Conservation (phyloP, 345 rosid genomes). For the Nephelium lappaceum region DNA sequence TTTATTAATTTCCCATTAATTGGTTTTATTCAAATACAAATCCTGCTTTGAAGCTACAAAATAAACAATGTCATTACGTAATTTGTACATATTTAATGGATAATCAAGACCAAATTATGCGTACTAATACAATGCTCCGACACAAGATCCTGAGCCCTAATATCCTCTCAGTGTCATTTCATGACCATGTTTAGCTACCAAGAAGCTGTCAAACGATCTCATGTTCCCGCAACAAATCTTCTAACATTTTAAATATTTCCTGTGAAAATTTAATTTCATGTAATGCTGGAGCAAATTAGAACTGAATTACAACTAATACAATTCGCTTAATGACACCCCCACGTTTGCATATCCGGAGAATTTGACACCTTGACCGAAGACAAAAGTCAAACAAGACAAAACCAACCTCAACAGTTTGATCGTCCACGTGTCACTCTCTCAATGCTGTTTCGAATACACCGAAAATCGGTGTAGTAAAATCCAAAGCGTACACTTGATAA, state of each 20-base stretch:
- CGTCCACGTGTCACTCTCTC: slow-evolving; percentile 13
- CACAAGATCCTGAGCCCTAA: background rate
- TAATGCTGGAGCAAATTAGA: too few relatives aligned
- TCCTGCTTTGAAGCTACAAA: background rate
- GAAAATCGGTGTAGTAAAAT: slow-evolving; percentile 26
- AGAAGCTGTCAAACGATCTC: slow-evolving; percentile 14
- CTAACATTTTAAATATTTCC: too few relatives aligned
- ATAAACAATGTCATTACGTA: background rate
- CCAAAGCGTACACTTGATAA: background rate
- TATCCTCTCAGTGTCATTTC: slow-evolving; percentile 4
- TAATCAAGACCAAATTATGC: background rate
- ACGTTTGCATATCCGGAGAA: slow-evolving; percentile 26
- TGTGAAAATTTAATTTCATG: too few relatives aligned
- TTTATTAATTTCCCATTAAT: background rate
- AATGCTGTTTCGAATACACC: background rate
- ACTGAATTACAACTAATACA: too few relatives aligned
- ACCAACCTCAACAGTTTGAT: background rate
- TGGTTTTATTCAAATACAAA: background rate
- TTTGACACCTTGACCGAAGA: background rate
- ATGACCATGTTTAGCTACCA: background rate
- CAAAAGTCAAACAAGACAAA: background rate
- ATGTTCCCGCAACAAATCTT: slow-evolving; percentile 4
- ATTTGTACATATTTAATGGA: background rate
- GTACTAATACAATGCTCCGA: slow-evolving; percentile 13
- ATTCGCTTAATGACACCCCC: slow-evolving; percentile 21